These are phyloP conservation scores for Acanthamoeba sp. DNA, from an alignment of 208 protist genomes.

Conservation along the genomic window DNA sequence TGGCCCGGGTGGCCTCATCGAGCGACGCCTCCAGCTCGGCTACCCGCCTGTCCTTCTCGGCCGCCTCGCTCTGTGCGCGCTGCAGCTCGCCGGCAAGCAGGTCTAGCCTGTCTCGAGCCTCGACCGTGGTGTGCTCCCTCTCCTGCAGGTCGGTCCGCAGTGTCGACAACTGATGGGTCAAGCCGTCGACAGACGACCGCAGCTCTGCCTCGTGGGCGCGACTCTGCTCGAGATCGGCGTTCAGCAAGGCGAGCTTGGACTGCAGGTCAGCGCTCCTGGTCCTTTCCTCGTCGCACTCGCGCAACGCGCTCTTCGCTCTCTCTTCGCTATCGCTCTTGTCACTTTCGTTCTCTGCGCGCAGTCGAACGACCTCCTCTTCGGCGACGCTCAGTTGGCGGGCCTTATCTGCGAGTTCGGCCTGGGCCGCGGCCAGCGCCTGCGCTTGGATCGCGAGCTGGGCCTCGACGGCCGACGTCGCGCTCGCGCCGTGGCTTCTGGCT, in stretches of 20 bases:
- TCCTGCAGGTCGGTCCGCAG: neutral
- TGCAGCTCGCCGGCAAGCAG: neutral
- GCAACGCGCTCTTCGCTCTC: neutral
- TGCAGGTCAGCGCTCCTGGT: neutral
- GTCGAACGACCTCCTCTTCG: neutral
- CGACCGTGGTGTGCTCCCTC: neutral
- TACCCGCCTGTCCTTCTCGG: neutral
- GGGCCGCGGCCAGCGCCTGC: neutral
- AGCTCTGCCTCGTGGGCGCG: neutral
- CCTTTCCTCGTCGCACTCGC: neutral
- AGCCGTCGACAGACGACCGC: neutral
- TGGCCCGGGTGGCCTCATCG: neutral
- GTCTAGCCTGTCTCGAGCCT: neutral
- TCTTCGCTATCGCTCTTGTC: neutral
- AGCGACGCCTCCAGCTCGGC: neutral
- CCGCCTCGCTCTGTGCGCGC: neutral
- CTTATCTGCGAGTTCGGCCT: neutral
- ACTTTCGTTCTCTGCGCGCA: neutral
- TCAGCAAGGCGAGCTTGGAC: neutral
- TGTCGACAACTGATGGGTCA: neutral
- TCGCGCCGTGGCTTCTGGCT: neutral
- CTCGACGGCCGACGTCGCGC: neutral
- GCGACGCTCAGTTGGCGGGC: too few relatives aligned
- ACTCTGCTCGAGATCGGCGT: neutral
- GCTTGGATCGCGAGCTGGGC: neutral